phyloP scores from a whole-genome alignment of 805 yeast genomes.

The Metschnikowia koreensis region DNA sequence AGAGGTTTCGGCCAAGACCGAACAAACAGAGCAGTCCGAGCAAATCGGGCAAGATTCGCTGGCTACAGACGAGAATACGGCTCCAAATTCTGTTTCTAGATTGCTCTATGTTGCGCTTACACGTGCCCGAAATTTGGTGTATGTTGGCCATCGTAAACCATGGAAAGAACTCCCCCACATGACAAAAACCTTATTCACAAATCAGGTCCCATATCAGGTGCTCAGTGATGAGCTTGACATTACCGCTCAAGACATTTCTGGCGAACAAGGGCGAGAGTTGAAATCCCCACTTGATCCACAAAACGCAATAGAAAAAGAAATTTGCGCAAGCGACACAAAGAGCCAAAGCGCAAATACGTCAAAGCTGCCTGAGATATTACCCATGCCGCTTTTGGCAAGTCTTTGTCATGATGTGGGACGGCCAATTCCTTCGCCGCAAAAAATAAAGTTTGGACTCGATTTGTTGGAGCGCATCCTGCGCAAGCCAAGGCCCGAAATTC shows the following conservation, averaged over 20 bases:
- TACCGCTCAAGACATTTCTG: too few species aligned
- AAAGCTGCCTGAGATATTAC: neutral
- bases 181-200: conserved; percentile 4
- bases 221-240: too few species aligned
- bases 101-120: conserved; percentile 65
- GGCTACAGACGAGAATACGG: neutral
- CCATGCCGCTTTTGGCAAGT: neutral
- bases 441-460: neutral
- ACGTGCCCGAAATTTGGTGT: conserved; percentile 52
- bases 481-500: neutral
- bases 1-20: neutral
- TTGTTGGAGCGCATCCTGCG: conserved; percentile 2
- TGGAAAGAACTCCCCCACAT: conserved; percentile 4
- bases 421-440: conserved; percentile 7
- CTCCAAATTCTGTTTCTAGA: conserved; percentile 18
- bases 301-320: neutral
- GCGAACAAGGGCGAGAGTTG: too few species aligned
- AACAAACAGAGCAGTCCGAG: neutral
- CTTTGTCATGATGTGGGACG: conserved; percentile 5
- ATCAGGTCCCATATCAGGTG: neutral
- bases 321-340: neutral
- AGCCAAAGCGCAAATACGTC: neutral
- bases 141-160: conserved; percentile 24
- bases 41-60: neutral
- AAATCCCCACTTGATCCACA: too few species aligned